Percentiles rank a stretch among this genome's conserved stretches.
Evolutionary conservation across 176 grass and related monocot genomes (phyloP).

Genomic region (Otatea glauca): DNA sequence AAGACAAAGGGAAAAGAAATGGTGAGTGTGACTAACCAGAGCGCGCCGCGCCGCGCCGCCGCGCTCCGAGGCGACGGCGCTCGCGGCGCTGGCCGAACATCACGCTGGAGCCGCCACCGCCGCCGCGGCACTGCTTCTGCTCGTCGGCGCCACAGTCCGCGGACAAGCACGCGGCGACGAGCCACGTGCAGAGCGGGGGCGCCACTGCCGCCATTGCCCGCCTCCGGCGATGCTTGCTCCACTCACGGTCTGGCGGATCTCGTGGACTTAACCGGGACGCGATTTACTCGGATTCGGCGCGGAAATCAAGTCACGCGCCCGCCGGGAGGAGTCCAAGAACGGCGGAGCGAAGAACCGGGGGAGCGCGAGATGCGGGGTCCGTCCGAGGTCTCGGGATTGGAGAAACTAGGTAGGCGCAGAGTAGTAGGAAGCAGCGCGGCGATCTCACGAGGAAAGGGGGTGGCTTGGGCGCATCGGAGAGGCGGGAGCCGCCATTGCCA

Average conservation of each 20-base stretch:
- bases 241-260: conserved; percentile 39
- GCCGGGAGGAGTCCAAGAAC: not conserved
- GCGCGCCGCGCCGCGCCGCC: conserved; percentile 44
- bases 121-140: conserved; percentile 22
- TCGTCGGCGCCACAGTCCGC: conserved; percentile 52
- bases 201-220: conserved; percentile 63
- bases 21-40: conserved; percentile 39
- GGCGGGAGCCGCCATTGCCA: conserved; percentile 50
- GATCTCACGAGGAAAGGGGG: conserved; percentile 53
- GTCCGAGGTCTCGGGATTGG: conserved; percentile 6
- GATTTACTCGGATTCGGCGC: not conserved
- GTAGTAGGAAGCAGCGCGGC: conserved; percentile 9
- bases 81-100: conserved; percentile 44
- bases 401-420: not conserved
- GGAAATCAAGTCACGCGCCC: not conserved
- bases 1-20: conserved; percentile 41
- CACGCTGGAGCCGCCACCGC: conserved; percentile 31
- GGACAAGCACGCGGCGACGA: conserved; percentile 68
- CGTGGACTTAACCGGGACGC: not conserved
- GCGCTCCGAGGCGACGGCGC: conserved; percentile 47
- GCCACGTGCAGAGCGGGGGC: conserved; percentile 76
- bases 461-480: conserved; percentile 25
- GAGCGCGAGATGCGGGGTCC: conserved; percentile 38
- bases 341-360: not conserved
- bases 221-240: not conserved